Base-by-base conservation (phyloP, 768 basidiomycete species). In the Suillus subluteus region DNA sequence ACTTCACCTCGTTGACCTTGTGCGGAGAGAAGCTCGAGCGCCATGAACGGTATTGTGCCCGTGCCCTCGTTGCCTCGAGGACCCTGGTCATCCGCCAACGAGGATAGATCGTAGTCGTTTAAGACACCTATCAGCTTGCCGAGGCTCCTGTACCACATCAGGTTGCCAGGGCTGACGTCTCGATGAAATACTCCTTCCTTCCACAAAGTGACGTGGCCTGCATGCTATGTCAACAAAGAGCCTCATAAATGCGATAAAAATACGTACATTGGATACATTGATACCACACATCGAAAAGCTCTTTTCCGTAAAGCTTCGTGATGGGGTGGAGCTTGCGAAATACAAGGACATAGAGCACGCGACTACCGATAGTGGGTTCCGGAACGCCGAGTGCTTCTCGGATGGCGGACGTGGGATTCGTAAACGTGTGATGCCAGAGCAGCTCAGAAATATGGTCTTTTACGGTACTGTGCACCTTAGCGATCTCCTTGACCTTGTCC, bases 321-420 rank as follows among this genome's bases (percentile, higher is more conserved):
- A 62, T 62, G 23, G 59, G 38, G 16, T 16, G 38, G 23, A 62
- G 59, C 40, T 32, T 41, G 38, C n/a, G 59, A 38, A 62, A 62
- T 11, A 46, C 44, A 4, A 46, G 44, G 0, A n/a, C n/a, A 2
- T n/a, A 46, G 44, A 46, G 44, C 21, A 21, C 9, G 44, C 44
- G 44, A n/a, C 44, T n/a, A 11, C 21, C 44, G 4, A 8, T 46
- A 3, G 21, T 46, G 8, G 44, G 21, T n/a, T 46, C 44, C 4
- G 44, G 21, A 43, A 43, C 18, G 6, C 43, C 43, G 7, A 61
- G 58, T 4, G 16, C 30, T 16, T 40, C 37, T 21, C 58, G 35
- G 16, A 61, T 12, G 15, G 26, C 26, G n/a, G 21, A 15, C 21
- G 58, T 61, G 11, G 35, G 43, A 16, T 40, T 21, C 7, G 16